A percentile compares a stretch with the other conserved stretches of the same genome.
phyloP scores from a whole-genome alignment of 2,329 filamentous ascomycete species.

The Tolypocladium amazonense region DNA sequence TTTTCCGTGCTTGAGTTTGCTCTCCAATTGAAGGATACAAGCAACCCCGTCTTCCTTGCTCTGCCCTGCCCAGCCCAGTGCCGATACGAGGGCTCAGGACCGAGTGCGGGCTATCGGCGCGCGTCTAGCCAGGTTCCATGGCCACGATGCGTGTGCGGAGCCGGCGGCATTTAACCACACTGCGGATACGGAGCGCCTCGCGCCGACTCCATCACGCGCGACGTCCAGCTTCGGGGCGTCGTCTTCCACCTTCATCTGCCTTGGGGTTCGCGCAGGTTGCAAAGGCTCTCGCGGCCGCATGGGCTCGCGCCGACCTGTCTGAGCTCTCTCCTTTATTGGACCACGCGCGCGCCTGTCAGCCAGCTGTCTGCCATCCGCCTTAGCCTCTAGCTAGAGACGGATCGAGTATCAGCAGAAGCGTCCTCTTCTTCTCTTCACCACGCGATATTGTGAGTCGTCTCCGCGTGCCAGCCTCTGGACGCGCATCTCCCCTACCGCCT shows the following conservation, averaged over 20 bases:
- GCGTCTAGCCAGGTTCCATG: neutral
- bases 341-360: neutral
- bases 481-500: neutral
- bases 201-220: neutral
- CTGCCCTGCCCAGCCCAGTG: neutral
- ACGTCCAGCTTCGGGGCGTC: too few relatives aligned
- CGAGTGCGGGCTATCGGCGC: too few relatives aligned
- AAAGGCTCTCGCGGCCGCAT: neutral
- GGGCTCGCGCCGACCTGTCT: neutral
- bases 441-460: neutral
- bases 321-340: neutral
- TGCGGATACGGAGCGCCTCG: neutral
- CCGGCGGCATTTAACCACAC: neutral
- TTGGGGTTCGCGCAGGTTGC: neutral
- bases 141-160: neutral
- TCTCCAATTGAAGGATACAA: too few relatives aligned
- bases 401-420: neutral
- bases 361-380: neutral
- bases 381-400: neutral
- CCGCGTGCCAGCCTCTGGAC: neutral
- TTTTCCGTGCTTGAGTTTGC: neutral
- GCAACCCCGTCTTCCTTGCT: too few relatives aligned
- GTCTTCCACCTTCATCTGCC: neutral
- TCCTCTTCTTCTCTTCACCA: neutral
- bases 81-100: neutral